Evolutionary conservation across 2,329 filamentous ascomycete species (phyloP).

Genomic region (Cladosporium sp.): DNA sequence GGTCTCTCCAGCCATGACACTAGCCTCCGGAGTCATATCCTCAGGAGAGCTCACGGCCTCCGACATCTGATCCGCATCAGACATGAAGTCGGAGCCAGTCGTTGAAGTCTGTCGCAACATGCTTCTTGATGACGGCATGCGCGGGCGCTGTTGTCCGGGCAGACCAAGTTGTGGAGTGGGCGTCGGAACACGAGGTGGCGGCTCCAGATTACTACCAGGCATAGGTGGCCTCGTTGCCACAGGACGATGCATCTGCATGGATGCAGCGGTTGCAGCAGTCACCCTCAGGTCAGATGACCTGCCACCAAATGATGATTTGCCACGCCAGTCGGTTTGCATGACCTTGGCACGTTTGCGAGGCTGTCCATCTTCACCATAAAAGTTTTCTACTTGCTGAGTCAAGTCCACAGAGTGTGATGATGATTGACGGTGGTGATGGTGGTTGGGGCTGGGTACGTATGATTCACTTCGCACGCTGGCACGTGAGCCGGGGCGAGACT

Average conservation of each 20-base stretch:
- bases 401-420: slow-evolving; percentile 24
- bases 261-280: slow-evolving; percentile 86
- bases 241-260: slow-evolving; percentile 80
- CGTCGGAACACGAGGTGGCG: slow-evolving; percentile 74
- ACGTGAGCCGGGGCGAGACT: slow-evolving; percentile 37
- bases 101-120: slow-evolving; percentile 35
- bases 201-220: slow-evolving; percentile 60
- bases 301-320: slow-evolving; percentile 69
- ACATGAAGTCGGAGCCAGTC: slow-evolving; percentile 34
- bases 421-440: slow-evolving; percentile 27
- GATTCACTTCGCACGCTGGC: slow-evolving; percentile 37
- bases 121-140: slow-evolving; percentile 31
- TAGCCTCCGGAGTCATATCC: slow-evolving; percentile 50
- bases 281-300: slow-evolving; percentile 73
- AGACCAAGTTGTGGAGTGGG: slow-evolving; percentile 60
- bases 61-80: slow-evolving; percentile 38
- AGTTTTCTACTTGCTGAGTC: slow-evolving; percentile 28
- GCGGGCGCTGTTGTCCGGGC: slow-evolving; percentile 32
- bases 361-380: slow-evolving; percentile 52
- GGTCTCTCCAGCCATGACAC: slow-evolving; percentile 56
- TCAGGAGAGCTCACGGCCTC: slow-evolving; percentile 50
- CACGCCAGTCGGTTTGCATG: slow-evolving; percentile 70
- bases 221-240: slow-evolving; percentile 55
- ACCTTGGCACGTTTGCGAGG: slow-evolving; percentile 78
- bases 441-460: slow-evolving; percentile 21